Evolutionary conservation across 1,139 yeast genomes (phyloP).

Genomic region (Suhomyces guaymorum): DNA sequence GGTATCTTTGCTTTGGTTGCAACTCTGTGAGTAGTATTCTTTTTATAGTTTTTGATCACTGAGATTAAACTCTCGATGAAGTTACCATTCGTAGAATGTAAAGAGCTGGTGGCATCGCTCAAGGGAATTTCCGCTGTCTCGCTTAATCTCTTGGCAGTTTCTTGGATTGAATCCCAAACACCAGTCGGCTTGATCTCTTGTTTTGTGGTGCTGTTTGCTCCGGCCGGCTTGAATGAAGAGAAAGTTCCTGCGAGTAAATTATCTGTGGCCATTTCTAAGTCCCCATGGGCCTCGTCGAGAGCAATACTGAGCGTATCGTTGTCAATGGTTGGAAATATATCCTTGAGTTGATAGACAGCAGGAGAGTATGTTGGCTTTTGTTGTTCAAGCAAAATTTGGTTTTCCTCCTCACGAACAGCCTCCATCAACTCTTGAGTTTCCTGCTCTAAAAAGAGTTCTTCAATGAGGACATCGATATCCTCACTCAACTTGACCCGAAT

Average conservation of each 20-base stretch:
- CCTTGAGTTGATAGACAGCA: slow-evolving; percentile 20
- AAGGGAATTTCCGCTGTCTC: slow-evolving; percentile 11
- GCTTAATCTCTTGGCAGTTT: slow-evolving; percentile 10
- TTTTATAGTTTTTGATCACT: slow-evolving; percentile 24
- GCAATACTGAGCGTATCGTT: slow-evolving; percentile 17
- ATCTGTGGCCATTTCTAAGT: slow-evolving; percentile 19
- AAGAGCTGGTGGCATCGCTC: slow-evolving; percentile 13
- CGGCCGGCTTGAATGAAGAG: slow-evolving; percentile 1
- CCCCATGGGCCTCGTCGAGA: slow-evolving; percentile 20
- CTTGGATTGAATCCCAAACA: slow-evolving; percentile 13
- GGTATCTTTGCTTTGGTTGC: not conserved
- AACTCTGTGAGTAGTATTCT: slow-evolving; percentile 1
- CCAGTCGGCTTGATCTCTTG: too few relatives aligned
- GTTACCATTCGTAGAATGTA: slow-evolving; percentile 21
- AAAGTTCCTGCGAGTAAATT: slow-evolving; percentile 14
- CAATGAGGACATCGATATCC: slow-evolving; percentile 25
- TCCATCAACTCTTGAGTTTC: slow-evolving; percentile 16
- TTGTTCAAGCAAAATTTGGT: slow-evolving; percentile 6
- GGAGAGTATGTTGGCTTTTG: slow-evolving; percentile 10
- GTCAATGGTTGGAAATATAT: slow-evolving; percentile 26
- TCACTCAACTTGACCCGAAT: slow-evolving; percentile 22
- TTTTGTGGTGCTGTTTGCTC: too few relatives aligned
- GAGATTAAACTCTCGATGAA: slow-evolving; percentile 30
- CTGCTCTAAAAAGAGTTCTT: slow-evolving; percentile 23
- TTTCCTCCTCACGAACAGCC: slow-evolving; percentile 9